Conservation (phyloP, 371 early-diverging fungal species). For the Mortierella polycephala region DNA sequence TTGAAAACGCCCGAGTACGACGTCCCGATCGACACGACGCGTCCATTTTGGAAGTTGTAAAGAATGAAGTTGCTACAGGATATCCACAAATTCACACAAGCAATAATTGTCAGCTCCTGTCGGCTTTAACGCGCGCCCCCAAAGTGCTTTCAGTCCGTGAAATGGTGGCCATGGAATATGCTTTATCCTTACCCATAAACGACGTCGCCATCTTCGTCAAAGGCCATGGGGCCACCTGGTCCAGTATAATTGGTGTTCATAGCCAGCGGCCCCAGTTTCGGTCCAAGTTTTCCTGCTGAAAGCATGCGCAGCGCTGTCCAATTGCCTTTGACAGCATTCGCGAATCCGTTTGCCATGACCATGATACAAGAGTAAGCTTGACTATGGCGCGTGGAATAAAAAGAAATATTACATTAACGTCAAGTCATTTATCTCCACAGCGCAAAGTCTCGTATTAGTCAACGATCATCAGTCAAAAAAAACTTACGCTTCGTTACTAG, state of each 20-base stretch:
- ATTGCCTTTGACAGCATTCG: constrained; percentile 55
- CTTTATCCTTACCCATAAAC: constrained; percentile 54
- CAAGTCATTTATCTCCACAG: too few relatives aligned
- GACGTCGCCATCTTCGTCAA: constrained; percentile 65
- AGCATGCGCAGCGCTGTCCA: constrained; percentile 55
- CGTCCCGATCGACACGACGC: constrained; percentile 56
- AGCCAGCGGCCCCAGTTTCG: constrained; percentile 57
- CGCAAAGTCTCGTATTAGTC: not conserved
- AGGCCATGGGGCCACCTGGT: constrained; percentile 66
- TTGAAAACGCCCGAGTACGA: constrained; percentile 61
- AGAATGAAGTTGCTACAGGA: constrained; percentile 59
- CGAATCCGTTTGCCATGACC: constrained; percentile 69
- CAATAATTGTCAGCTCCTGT: not conserved
- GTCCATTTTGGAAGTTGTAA: constrained; percentile 63
- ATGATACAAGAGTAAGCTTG: constrained; percentile 65
- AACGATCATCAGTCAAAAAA: not conserved
- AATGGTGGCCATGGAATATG: not conserved
- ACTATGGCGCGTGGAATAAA: constrained; percentile 4
- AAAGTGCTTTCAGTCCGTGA: too few relatives aligned
- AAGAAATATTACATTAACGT: too few relatives aligned
- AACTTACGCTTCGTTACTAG: constrained; percentile 68
- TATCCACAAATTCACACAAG: too few relatives aligned
- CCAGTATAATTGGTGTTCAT: constrained; percentile 70
- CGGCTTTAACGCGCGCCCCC: not conserved
- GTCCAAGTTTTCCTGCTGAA: constrained; percentile 59